These are phyloP conservation scores for Tylopilus sp. DNA, from an alignment of 768 basidiomycete genomes.

Conservation along the genomic window DNA sequence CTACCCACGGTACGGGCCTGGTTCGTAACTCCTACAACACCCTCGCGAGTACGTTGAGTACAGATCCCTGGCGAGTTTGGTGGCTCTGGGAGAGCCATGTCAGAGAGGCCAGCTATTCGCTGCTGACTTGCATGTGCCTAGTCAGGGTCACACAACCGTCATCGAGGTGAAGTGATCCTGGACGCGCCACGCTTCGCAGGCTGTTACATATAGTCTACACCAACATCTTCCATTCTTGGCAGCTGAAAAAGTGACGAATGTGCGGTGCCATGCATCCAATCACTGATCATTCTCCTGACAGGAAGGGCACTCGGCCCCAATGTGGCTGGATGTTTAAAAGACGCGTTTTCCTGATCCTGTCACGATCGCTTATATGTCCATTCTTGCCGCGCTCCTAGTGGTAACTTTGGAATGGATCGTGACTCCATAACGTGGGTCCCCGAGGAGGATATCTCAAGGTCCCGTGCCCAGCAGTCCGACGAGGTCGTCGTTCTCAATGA, in stretches of 20 bases:
- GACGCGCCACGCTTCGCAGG: not conserved
- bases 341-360: not conserved
- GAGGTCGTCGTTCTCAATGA: slow-evolving; percentile 47
- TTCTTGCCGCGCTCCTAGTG: not conserved
- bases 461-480: not conserved
- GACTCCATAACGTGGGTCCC: not conserved
- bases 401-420: slow-evolving; percentile 13
- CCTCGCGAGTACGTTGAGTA: not conserved
- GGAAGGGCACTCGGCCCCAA: slow-evolving; percentile 5
- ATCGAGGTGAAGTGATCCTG: slow-evolving; percentile 1
- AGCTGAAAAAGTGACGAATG: slow-evolving; percentile 19
- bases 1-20: slow-evolving; percentile 12
- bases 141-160: not conserved
- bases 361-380: not conserved
- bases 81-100: not conserved
- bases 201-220: too few species aligned
- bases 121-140: slow-evolving; percentile 1
- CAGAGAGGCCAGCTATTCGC: not conserved
- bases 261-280: slow-evolving; percentile 7
- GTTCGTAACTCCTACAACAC: not conserved
- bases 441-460: not conserved
- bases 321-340: slow-evolving; percentile 15
- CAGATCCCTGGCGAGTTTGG: not conserved
- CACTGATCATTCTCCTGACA: not conserved
- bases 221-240: slow-evolving; percentile 6